phyloP scores from a whole-genome alignment of 169 alveolate genomes.

The Cryptosporidium xiaoi region DNA sequence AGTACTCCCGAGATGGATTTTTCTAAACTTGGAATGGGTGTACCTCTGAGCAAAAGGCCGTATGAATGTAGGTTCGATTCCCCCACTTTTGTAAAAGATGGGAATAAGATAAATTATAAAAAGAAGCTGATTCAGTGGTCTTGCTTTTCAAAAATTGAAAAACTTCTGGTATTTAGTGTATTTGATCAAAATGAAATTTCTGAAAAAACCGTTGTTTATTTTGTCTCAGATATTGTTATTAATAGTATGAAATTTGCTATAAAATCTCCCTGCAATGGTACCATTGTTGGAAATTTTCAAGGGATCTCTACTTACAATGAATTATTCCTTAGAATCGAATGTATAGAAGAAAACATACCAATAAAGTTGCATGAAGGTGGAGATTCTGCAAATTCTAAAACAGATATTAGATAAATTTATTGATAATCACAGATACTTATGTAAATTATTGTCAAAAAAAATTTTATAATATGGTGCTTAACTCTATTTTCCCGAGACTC shows the following conservation, averaged over 20 bases:
- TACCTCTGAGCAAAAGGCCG: conserved; percentile 60
- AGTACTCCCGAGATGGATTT: conserved; percentile 13
- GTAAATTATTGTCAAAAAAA: no score
- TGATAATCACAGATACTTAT: no score
- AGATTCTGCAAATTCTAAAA: background rate
- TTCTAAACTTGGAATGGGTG: conserved; percentile 24
- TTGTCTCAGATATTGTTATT: conserved; percentile 9
- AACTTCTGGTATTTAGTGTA: conserved; percentile 27
- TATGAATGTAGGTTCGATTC: conserved; percentile 70
- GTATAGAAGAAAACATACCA: conserved; percentile 43
- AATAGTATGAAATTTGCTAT: conserved; percentile 6
- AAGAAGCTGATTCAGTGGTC: conserved; percentile 44
- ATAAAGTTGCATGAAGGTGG: background rate
- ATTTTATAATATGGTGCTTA: background rate
- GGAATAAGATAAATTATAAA: conserved; percentile 28
- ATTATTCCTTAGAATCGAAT: conserved; percentile 38
- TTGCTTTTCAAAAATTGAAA: conserved; percentile 42
- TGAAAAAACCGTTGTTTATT: conserved; percentile 2
- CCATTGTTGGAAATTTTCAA: conserved; percentile 3
- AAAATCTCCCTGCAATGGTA: conserved; percentile 62
- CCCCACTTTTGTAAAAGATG: conserved; percentile 29
- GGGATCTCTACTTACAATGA: conserved; percentile 16
- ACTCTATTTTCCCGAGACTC: conserved; percentile 20
- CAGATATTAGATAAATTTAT: no score
- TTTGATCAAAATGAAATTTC: background rate